Percentiles rank a stretch among this genome's conserved stretches.
Conservation (phyloP, 2,329 filamentous ascomycete species). For the Chaetomiaceae sp. region DNA sequence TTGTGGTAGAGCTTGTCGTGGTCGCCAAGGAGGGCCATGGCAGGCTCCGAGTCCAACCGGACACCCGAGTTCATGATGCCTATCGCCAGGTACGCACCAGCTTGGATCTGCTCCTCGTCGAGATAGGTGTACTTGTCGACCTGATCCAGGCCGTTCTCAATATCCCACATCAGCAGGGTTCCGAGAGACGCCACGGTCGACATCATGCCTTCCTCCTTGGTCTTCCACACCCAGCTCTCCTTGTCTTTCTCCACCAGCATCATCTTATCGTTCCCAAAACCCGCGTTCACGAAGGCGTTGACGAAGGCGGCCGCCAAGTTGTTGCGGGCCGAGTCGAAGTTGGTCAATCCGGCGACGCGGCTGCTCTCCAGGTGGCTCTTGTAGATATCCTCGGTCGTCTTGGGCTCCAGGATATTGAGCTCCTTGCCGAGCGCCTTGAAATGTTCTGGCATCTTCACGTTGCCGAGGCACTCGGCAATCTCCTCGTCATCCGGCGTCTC, state of each 20-base stretch:
- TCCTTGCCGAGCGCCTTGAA: constrained; percentile 95
- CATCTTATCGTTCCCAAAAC: constrained; percentile 94
- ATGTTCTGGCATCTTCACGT: constrained; percentile 81
- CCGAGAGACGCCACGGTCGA: constrained; percentile 93
- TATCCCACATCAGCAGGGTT: constrained; percentile 88
- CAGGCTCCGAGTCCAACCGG: constrained; percentile 81
- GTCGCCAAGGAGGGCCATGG: constrained; percentile 79
- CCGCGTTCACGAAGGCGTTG: constrained; percentile 94
- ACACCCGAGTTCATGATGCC: constrained; percentile 96
- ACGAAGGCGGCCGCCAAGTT: constrained; percentile 95
- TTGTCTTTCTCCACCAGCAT: constrained; percentile 90
- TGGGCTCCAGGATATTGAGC: constrained; percentile 92
- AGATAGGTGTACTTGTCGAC: constrained; percentile 93
- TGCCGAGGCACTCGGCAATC: constrained; percentile 78
- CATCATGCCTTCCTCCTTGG: constrained; percentile 96
- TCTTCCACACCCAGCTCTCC: constrained; percentile 97
- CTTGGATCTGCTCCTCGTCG: constrained; percentile 75
- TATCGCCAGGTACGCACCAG: constrained; percentile 86
- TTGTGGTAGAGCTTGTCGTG: constrained; percentile 72
- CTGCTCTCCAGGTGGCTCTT: constrained; percentile 97
- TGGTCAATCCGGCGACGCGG: constrained; percentile 85
- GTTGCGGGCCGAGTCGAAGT: constrained; percentile 90
- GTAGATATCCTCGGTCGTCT: constrained; percentile 97
- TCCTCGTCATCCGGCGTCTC: constrained; percentile 66
- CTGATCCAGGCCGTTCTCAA: constrained; percentile 85